Base-by-base conservation (phyloP, 805 yeast genomes). In the Wickerhamiella shivajii region DNA sequence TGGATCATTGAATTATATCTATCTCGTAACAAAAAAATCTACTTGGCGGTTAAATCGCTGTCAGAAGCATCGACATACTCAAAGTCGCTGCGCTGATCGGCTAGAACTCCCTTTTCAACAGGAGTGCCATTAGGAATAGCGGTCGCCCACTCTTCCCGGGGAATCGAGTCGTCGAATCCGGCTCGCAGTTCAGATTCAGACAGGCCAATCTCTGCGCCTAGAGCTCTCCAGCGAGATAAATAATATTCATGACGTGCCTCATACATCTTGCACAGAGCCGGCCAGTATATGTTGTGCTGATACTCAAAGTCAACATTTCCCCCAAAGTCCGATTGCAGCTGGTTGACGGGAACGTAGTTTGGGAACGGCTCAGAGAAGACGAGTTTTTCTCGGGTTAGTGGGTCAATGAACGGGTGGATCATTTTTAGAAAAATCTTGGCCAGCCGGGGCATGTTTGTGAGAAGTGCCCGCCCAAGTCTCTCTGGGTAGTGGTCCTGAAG, bases 401-500 rank as follows among this genome's bases (percentile, higher is more conserved):
- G 96, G 52, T 90, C 98, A 43, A 90, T 90, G 54, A 90, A 90
- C 4, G 99, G 98, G 47, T 80, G 81, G 43, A 87, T 85, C 42
- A 90, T 60, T 59, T 79, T 85, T 45, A 90, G 61, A 49, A 90
- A 90, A 7, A 94, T 75, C 80, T 93, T 79, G 5, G 85, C 97
- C 36, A 85, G 58, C 70, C 90, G 79, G 10, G 97, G 97, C 44
- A 90, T 84, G 56, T 90, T 87, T 31, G 93, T 80, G 34, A 90
- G 64, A 30, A 85, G 64, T 0, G 96, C 96, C 51, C 76, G 77
- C 24, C 99, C 99, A 39, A 90, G 64, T 48, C 99, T 70, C 55
- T 90, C 99, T 3, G 98, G 98, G 54, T 90, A 90, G 56, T 90
- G 99, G 9, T 93, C 84, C 59, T 90, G 99, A 46, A 90, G 63